These are phyloP conservation scores for Russula earlei DNA, from an alignment of 768 basidiomycete species.

Conservation along the genomic window DNA sequence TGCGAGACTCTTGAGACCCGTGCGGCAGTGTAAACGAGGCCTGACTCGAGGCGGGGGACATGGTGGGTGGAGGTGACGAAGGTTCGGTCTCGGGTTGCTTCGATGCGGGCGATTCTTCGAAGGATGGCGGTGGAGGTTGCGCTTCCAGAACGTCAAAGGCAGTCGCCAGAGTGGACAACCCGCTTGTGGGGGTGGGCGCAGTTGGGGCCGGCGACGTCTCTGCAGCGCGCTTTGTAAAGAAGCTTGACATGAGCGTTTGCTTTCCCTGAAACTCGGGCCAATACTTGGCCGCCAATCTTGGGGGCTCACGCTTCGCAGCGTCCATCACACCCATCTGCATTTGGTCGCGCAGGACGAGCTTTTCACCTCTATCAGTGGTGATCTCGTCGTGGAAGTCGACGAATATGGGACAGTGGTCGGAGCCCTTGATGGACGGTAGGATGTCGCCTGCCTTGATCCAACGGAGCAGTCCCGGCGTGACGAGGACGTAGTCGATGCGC, in stretches of 20 bases:
- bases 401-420: slow-evolving; percentile 96
- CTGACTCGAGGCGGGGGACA: not conserved
- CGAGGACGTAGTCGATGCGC: slow-evolving; percentile 84
- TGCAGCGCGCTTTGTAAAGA: slow-evolving; percentile 55
- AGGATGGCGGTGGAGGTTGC: not conserved
- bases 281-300: slow-evolving; percentile 66
- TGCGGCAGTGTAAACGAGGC: not conserved
- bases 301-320: slow-evolving; percentile 35
- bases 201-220: slow-evolving; percentile 10
- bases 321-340: slow-evolving; percentile 27
- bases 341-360: slow-evolving; percentile 30
- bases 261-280: slow-evolving; percentile 87
- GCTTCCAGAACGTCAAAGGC: slow-evolving; percentile 8
- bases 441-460: slow-evolving; percentile 88
- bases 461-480: slow-evolving; percentile 76
- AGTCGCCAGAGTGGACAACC: not conserved
- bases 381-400: slow-evolving; percentile 84
- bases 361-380: slow-evolving; percentile 31
- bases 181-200: not conserved
- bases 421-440: slow-evolving; percentile 77
- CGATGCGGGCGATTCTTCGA: not conserved
- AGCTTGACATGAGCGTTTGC: slow-evolving; percentile 71
- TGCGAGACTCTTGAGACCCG: slow-evolving; percentile 7
- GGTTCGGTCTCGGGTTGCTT: not conserved
- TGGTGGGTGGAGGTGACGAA: not conserved